phyloP scores from a whole-genome alignment of 805 yeast genomes.

The Metschnikowia continentalis region DNA sequence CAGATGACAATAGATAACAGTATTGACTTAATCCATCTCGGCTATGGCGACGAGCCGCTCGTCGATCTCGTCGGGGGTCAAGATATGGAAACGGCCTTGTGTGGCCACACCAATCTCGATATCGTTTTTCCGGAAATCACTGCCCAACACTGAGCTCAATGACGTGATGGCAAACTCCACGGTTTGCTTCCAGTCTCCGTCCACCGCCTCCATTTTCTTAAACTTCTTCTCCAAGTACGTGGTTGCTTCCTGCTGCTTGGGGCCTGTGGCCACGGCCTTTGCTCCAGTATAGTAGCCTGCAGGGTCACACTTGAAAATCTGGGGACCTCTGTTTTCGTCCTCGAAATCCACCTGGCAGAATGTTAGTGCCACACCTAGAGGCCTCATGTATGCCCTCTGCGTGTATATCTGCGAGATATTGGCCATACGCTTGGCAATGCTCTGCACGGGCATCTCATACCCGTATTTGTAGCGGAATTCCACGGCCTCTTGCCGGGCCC shows the following conservation, averaged over 20 bases:
- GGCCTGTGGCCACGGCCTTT: conserved; percentile 92
- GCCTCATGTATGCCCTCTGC: conserved; percentile 98
- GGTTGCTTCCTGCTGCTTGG: conserved; percentile 93
- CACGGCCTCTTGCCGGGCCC: conserved; percentile 94
- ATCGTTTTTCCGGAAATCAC: conserved; percentile 92
- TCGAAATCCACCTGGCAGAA: conserved; percentile 62
- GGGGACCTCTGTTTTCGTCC: conserved; percentile 89
- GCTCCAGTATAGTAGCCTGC: conserved; percentile 93
- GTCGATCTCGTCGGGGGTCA: conserved; percentile 85
- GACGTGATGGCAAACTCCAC: conserved; percentile 88
- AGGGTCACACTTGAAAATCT: conserved; percentile 89
- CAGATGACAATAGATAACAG: too few relatives aligned
- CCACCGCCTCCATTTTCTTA: conserved; percentile 61
- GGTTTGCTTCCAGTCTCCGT: conserved; percentile 83
- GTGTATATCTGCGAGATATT: conserved; percentile 93
- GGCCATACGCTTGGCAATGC: conserved; percentile 90
- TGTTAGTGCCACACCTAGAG: conserved; percentile 90
- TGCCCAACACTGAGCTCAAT: conserved; percentile 79
- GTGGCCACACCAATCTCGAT: conserved; percentile 90
- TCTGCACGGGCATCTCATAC: conserved; percentile 94
- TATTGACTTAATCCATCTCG: conserved; percentile 67
- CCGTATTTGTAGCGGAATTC: conserved; percentile 94
- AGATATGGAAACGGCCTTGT: conserved; percentile 62
- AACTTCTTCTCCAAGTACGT: conserved; percentile 86
- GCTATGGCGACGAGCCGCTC: conserved; percentile 92